Conservation (phyloP, 2,329 filamentous ascomycete genomes). For the Scedosporium dehoogii region DNA sequence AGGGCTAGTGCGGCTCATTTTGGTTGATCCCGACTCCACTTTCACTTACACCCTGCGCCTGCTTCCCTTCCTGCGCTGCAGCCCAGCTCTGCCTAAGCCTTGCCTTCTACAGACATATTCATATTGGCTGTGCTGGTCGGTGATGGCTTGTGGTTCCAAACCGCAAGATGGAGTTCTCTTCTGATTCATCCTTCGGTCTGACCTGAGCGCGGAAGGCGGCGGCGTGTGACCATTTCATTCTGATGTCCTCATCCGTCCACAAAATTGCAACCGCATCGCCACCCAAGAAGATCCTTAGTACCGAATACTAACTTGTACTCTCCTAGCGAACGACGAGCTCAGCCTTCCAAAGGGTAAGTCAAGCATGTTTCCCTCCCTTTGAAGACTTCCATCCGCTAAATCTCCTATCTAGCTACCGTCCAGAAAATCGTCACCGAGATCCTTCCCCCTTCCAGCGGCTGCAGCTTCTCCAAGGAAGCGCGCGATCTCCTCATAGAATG, state of each 20-base stretch:
- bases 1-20: not conserved
- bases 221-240: too few relatives aligned
- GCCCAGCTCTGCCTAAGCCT: not conserved
- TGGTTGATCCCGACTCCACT: too few relatives aligned
- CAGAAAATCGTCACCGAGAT: slow-evolving; percentile 91
- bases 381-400: not conserved
- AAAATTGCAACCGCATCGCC: too few relatives aligned
- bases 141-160: too few relatives aligned
- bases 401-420: slow-evolving; percentile 49
- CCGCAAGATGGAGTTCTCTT: too few relatives aligned
- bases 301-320: slow-evolving; percentile 20
- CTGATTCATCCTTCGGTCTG: too few relatives aligned
- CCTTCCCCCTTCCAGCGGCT: slow-evolving; percentile 61
- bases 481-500: slow-evolving; percentile 95
- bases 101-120: too few relatives aligned
- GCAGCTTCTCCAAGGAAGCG: slow-evolving; percentile 90
- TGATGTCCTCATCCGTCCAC: too few relatives aligned
- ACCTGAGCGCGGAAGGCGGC: too few relatives aligned
- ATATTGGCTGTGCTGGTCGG: too few relatives aligned
- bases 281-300: not conserved
- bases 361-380: not conserved
- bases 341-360: slow-evolving; percentile 53
- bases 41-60: not conserved
- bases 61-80: not conserved
- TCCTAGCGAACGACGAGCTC: slow-evolving; percentile 49